Evolutionary conservation across 257 asterid species (phyloP), one percentile per base, ranked within the genome.

Genomic region (Solanum paucissectum): DNA sequence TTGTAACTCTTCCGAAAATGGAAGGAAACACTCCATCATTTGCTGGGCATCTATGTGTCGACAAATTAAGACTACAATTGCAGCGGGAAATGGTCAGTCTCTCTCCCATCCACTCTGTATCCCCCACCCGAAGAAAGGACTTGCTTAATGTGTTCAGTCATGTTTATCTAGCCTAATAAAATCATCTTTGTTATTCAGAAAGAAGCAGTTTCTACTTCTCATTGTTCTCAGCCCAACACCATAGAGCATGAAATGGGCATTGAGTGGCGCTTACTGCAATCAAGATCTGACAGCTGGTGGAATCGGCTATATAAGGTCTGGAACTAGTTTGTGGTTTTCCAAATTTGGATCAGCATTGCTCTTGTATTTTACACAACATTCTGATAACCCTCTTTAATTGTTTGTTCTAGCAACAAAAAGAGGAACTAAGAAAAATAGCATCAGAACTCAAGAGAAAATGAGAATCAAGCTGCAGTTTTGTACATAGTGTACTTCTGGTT

Each of bases 201-300:
- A 91, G 97, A 93, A 23, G 98, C 96, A 1, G 93, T 93, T 36
- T 93, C 98, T n/a, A 95, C 98, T 79, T 93, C 98, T 81, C 98
- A 97, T 88, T 94, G 90, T 91, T 92, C 99, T 90, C 98, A 97
- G 90, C 90, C 92, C 58, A 97, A 97, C 94, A 94, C 98, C 12
- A 87, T 97, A 42, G 99, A 94, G 88, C 92, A 89, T 88, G 98
- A 95, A 88, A 92, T 97, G 96, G 98, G 96, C 77, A 83, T 93
- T 93, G 91, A 91, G 0, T 97, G 99, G 99, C 89, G 94, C 90
- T 89, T 93, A 81, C 89, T 93, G 84, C 98, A 95, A 42, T 44
- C 92, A n/a, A 90, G 89, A 90, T 91, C 91, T 58, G 95, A 93
- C 29, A 34, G 40, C n/a, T 91, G 95, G 93, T 94, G 97, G 98